Evolutionary conservation across 805 yeast genomes (phyloP), one percentile per base, ranked within the genome.

Genomic region (Kuraishia floccosa): DNA sequence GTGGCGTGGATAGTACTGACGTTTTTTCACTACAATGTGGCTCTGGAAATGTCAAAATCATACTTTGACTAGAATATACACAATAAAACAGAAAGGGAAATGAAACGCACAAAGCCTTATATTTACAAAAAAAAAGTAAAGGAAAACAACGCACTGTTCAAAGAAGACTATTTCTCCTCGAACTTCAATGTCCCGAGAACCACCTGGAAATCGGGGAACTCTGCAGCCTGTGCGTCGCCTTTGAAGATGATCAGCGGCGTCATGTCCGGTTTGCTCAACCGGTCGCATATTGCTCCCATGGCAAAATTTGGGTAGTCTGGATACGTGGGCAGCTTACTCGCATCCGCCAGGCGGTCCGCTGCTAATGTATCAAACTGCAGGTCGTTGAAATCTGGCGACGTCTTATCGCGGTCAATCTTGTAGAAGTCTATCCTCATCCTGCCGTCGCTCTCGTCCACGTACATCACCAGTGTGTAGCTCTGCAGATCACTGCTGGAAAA

Each of bases 21-120:
- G 26, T 42, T 76, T 23, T 63, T 77, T 35, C 82, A 89, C 3
- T 69, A 79, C 52, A 83, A 83, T 40, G 65, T 86, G 32, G 85
- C 93, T 2, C 68, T 68, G 39, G 65, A 65, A 30, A 75, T 81
- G 82, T 60, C 72, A 9, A 51, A 28, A 8, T 18, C 21, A 4
- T 28, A 28, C 13, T 28, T 28, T 25, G 22, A 28, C 15, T 28
- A 15, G 17, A n/a, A n/a, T n/a, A n/a, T n/a, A n/a, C n/a, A n/a
- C n/a, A n/a, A n/a, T n/a, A n/a, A n/a, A n/a, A n/a, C n/a, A n/a
- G n/a, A n/a, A n/a, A n/a, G n/a, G n/a, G n/a, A n/a, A n/a, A n/a
- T n/a, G n/a, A n/a, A n/a, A n/a, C n/a, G n/a, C n/a, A n/a, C n/a
- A n/a, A n/a, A n/a, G n/a, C n/a, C n/a, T n/a, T n/a, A n/a, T n/a